Conservation (phyloP, 305 asterid genomes). For the Vinca major region DNA sequence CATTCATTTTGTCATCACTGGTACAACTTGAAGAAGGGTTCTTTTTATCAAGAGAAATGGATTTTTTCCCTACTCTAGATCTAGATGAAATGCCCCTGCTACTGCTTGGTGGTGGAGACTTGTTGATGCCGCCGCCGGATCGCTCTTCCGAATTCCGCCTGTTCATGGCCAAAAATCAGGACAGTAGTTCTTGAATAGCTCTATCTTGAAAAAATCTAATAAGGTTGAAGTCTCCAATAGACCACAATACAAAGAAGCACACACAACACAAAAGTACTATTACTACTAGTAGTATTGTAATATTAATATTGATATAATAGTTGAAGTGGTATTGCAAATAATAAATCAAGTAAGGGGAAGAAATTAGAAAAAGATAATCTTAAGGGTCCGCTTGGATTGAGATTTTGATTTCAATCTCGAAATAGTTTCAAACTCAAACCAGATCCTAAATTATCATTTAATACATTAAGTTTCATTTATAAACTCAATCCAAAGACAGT, state of each 20-base stretch:
- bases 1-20: constrained; percentile 19
- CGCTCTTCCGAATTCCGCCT: constrained; percentile 24
- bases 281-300: too few species aligned
- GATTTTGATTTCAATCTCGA: too few species aligned
- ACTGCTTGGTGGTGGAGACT: constrained; percentile 9
- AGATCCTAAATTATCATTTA: too few species aligned
- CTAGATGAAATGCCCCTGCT: constrained; percentile 19
- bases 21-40: neutral
- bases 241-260: too few species aligned
- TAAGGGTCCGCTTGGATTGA: neutral
- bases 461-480: too few species aligned
- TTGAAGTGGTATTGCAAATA: neutral
- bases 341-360: constrained; percentile 16
- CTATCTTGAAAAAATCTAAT: too few species aligned
- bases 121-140: constrained; percentile 12
- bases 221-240: too few species aligned
- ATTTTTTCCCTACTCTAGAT: constrained; percentile 23
- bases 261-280: too few species aligned
- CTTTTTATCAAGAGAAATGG: constrained; percentile 14
- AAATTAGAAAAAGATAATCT: constrained; percentile 7
- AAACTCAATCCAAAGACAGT: too few species aligned
- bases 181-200: neutral
- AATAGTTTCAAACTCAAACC: too few species aligned
- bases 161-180: constrained; percentile 8
- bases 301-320: constrained; percentile 5